Evolutionary conservation across 192 early-diverging fungal species (phyloP).

Genomic region (Hyaloraphidium curvatum): DNA sequence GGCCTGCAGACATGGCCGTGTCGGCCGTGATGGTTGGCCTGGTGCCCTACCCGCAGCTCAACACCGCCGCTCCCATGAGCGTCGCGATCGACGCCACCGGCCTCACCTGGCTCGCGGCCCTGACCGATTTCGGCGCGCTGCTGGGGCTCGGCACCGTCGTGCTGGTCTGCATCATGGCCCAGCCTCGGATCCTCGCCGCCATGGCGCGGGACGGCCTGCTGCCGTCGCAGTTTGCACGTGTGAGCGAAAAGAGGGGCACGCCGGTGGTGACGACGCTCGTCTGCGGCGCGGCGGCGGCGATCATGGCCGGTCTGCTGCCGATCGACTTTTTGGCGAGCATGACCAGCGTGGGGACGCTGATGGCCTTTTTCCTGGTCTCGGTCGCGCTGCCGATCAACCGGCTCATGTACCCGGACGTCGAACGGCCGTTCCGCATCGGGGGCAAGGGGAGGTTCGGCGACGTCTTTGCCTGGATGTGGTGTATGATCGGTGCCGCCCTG

Average conservation of each 20-base stretch:
- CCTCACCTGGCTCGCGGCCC: constrained; percentile 48
- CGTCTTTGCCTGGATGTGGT: constrained; percentile 32
- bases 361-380: constrained; percentile 71
- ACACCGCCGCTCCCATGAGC: constrained; percentile 4
- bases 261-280: constrained; percentile 36
- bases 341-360: constrained; percentile 65
- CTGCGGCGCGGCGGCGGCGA: constrained; percentile 39
- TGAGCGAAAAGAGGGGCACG: constrained; percentile 27
- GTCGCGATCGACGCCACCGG: constrained; percentile 8
- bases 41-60: constrained; percentile 28
- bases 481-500: not conserved
- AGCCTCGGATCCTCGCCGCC: constrained; percentile 70
- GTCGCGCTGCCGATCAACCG: constrained; percentile 55
- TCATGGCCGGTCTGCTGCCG: constrained; percentile 52
- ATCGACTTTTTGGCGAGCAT: constrained; percentile 66
- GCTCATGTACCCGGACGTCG: constrained; percentile 43
- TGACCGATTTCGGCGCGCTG: constrained; percentile 59
- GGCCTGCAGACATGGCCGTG: too few relatives aligned
- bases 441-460: constrained; percentile 33
- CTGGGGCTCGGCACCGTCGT: constrained; percentile 62
- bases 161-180: constrained; percentile 49
- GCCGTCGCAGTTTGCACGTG: constrained; percentile 40
- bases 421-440: constrained; percentile 52
- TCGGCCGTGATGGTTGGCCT: constrained; percentile 64
- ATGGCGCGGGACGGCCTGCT: constrained; percentile 79